Evolutionary conservation across 139 green algal genomes (phyloP).

Genomic region (Picochlorum sp.): DNA sequence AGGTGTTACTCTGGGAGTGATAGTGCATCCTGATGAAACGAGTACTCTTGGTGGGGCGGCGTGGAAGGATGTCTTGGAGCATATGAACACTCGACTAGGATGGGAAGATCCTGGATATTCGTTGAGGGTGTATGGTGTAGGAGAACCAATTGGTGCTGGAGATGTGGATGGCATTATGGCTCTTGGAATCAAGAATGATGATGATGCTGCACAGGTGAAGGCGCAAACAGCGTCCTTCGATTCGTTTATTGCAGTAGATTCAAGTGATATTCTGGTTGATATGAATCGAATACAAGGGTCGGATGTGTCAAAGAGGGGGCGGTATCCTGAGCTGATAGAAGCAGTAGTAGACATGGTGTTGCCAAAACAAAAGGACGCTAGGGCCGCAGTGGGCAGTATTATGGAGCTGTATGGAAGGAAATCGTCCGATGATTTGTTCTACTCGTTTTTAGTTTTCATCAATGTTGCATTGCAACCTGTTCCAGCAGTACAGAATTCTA

Average conservation of each 20-base stretch:
- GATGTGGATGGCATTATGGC: slow-evolving; percentile 5
- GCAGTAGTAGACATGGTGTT: background rate
- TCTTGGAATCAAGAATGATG: slow-evolving; percentile 3
- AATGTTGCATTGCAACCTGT: slow-evolving; percentile 52
- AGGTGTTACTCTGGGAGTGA: too few species aligned
- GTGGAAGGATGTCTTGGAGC: background rate
- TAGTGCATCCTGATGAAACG: background rate
- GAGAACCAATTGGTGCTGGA: background rate
- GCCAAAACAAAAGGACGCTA: background rate
- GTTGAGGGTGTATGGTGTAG: background rate
- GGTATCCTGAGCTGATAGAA: background rate
- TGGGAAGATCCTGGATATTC: background rate
- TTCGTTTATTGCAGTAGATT: slow-evolving; percentile 8
- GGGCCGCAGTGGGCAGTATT: slow-evolving; percentile 16
- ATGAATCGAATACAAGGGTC: slow-evolving; percentile 4
- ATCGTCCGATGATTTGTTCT: slow-evolving; percentile 69
- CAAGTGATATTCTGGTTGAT: background rate
- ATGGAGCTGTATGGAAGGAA: slow-evolving; percentile 38
- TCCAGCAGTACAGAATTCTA: slow-evolving; percentile 17
- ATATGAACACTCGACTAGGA: background rate
- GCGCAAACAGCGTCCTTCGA: background rate
- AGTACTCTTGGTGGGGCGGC: background rate
- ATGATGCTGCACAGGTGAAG: background rate
- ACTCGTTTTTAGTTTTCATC: slow-evolving; percentile 64
- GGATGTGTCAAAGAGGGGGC: background rate